Percentiles rank a stretch among this genome's conserved stretches.
Conservation (phyloP, 148 eudicot species). For the Spergularia marina region DNA sequence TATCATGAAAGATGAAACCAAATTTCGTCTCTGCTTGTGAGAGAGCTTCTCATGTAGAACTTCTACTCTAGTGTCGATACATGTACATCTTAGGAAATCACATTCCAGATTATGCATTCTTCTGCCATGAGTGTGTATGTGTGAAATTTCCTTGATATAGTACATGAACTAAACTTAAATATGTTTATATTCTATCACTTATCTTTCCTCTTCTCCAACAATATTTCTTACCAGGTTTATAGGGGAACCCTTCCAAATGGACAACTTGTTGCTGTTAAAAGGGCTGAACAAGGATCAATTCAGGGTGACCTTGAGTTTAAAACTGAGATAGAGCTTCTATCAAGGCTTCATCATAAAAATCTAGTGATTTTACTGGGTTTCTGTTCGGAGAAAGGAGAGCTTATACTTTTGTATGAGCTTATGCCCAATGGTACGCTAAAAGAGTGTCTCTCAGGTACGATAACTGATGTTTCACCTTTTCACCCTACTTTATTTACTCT, state of each 20-base stretch:
- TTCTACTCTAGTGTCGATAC: too few relatives aligned
- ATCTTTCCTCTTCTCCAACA: background rate
- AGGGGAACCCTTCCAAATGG: constrained; percentile 65
- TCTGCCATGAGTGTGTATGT: background rate
- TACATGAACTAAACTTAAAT: background rate
- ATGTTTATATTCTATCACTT: background rate
- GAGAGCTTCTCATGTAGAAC: too few relatives aligned
- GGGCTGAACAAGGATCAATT: constrained; percentile 64
- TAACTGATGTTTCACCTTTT: background rate
- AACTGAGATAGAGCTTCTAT: constrained; percentile 88
- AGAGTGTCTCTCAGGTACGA: constrained; percentile 66
- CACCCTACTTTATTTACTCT: background rate
- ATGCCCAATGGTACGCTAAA: constrained; percentile 80
- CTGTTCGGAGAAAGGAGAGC: constrained; percentile 79
- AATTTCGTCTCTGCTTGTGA: too few relatives aligned
- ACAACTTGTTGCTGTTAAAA: constrained; percentile 70
- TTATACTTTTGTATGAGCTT: constrained; percentile 73
- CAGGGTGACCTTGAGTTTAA: constrained; percentile 80
- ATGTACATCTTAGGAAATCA: too few relatives aligned
- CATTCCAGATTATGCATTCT: background rate
- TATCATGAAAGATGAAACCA: too few relatives aligned
- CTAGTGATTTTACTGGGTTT: constrained; percentile 77
- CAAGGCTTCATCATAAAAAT: constrained; percentile 91
- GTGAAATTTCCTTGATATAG: too few relatives aligned
- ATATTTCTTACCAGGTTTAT: constrained; percentile 49